Evolutionary conservation across 176 grass and related monocot species (phyloP), one percentile per base, ranked within the genome.

Genomic region (Phyllostachys edulis): DNA sequence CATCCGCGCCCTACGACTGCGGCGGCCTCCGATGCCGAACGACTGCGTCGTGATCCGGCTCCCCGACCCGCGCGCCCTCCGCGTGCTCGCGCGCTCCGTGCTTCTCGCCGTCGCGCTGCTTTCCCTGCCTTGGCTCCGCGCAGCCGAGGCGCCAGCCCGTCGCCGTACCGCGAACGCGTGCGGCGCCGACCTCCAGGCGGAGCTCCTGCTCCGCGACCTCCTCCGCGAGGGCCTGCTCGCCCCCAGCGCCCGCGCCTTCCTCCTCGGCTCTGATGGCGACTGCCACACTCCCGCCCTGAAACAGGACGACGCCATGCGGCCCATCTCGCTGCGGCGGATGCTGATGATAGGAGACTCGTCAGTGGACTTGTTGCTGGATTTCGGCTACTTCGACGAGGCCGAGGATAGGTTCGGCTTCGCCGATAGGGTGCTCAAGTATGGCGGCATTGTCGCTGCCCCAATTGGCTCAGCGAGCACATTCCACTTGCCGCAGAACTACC

Each of bases 151-250:
- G 45, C 77, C 74, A 63, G 17, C 67, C 13, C 54, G 74, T 41
- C 42, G 84, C 37, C 83, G 74, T 46, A 16, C 13, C 37, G 51
- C 32, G 36, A 47, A 59, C 68, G 73, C 75, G 69, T 79, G 79
- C 62, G 73, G 65, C 71, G 61, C 86, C 6, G 83, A 84, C 12
- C 88, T 87, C 63, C 77, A 80, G 60, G 84, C 90, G 40, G 89
- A 82, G 59, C 75, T 97, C 80, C 78, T 97, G 76, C 85, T 97
- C 54, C 79, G 78, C 87, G 87, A 97, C 74, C 80, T 97, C 69
- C 82, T 76, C 72, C 85, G 36, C 15, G 84, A 93, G 78, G 94
- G 91, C 36, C 69, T 97, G 57, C 80, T 93, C 67, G 59, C 9
- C 6, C 55, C 78, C 40, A 32, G 72, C 47, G 52, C 34, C 21